Evolutionary conservation across 2,329 filamentous ascomycete species (phyloP).

Genomic region (Dactylella cylindrospora): DNA sequence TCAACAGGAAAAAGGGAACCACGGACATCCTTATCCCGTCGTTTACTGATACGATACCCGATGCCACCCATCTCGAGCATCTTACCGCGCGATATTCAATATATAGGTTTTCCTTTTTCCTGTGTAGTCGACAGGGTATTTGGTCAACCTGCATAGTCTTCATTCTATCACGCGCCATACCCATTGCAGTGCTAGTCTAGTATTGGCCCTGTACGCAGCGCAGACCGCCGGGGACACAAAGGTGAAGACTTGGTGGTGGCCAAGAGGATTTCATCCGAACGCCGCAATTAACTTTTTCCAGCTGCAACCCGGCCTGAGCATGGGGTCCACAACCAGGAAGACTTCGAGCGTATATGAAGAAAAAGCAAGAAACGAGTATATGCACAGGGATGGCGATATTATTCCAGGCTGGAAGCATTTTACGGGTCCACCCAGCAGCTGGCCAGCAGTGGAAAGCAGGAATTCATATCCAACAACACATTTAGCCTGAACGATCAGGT

Average conservation of each 20-base stretch:
- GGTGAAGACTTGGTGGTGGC: constrained; percentile 10
- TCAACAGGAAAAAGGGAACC: constrained; percentile 5
- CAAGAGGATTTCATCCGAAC: constrained; percentile 39
- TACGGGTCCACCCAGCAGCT: constrained; percentile 2
- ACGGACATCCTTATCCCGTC: constrained; percentile 12
- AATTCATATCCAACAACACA: constrained; percentile 29
- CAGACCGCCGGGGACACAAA: no score
- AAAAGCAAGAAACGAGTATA: constrained; percentile 6
- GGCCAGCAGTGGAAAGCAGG: constrained; percentile 18
- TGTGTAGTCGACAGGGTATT: not conserved
- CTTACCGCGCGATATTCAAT: no score
- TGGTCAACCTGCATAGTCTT: constrained; percentile 8
- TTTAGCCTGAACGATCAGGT: constrained; percentile 39
- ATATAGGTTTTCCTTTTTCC: constrained; percentile 1
- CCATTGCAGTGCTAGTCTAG: constrained; percentile 15
- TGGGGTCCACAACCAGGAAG: no score
- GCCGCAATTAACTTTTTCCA: constrained; percentile 45
- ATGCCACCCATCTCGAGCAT: no score
- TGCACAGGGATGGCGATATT: constrained; percentile 15
- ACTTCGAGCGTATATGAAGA: not conserved
- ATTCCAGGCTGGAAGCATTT: constrained; percentile 14
- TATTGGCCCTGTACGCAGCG: constrained; percentile 1
- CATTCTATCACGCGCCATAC: constrained; percentile 32
- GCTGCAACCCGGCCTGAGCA: constrained; percentile 30
- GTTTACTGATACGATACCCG: no score